Evolutionary conservation across 139 green algal genomes (phyloP).

Genomic region (Auxenochlorella pyrenoidosa): DNA sequence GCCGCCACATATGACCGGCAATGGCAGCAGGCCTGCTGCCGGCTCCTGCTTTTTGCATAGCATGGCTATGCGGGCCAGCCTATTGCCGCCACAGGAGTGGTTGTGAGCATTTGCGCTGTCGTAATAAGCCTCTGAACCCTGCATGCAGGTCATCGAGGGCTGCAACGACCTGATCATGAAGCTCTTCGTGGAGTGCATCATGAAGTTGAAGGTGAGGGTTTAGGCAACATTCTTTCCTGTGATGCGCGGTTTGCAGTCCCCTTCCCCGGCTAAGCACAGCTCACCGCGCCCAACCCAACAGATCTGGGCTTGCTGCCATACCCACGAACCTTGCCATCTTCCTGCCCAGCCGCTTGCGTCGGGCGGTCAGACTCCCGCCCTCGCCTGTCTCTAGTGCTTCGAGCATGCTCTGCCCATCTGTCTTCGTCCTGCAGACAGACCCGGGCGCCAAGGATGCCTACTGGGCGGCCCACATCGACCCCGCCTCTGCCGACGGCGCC

Average conservation of each 20-base stretch:
- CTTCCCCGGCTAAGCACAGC: too few relatives aligned
- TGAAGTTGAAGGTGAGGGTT: background rate
- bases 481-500: background rate
- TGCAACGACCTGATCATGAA: background rate
- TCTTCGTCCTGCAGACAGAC: background rate
- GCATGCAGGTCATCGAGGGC: background rate
- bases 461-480: background rate
- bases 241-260: too few relatives aligned
- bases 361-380: too few relatives aligned
- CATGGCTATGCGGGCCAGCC: background rate
- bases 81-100: background rate
- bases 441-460: background rate
- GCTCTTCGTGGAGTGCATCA: background rate
- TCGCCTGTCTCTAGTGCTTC: too few relatives aligned
- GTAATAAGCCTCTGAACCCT: background rate
- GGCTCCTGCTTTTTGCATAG: background rate
- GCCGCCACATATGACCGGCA: too few relatives aligned
- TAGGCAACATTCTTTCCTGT: too few relatives aligned
- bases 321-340: too few relatives aligned
- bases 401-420: background rate
- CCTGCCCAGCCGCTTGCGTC: too few relatives aligned
- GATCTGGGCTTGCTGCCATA: too few relatives aligned
- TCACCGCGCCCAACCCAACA: too few relatives aligned
- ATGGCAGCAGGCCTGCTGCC: too few relatives aligned
- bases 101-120: background rate